These are phyloP conservation scores for Conringia planisiliqua DNA, from an alignment of 345 rosid genomes.

Conservation along the genomic window DNA sequence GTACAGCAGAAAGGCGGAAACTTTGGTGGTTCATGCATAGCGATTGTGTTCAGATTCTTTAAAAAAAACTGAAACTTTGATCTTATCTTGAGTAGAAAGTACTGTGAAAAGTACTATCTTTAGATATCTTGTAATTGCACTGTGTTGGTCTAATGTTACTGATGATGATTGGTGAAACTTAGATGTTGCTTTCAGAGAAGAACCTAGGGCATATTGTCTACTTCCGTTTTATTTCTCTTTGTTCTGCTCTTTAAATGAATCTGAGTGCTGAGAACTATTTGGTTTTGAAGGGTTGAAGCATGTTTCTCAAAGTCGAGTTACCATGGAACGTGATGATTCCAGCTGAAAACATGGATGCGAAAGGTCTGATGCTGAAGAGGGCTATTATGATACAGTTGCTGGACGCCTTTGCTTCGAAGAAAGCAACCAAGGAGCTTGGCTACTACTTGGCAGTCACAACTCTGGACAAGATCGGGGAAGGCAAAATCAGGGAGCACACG, in stretches of 20 bases:
- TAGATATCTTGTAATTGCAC: background rate
- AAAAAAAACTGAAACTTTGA: background rate
- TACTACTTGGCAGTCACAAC: slow-evolving; percentile 59
- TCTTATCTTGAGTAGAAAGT: background rate
- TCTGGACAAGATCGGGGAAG: slow-evolving; percentile 63
- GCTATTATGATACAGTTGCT: slow-evolving; percentile 52
- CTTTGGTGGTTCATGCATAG: background rate
- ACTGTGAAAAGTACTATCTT: too few species aligned
- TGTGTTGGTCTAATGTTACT: background rate
- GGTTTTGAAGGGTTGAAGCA: slow-evolving; percentile 23
- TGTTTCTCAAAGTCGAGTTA: slow-evolving; percentile 72
- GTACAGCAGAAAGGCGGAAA: background rate
- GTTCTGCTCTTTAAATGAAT: background rate
- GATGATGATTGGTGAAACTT: background rate
- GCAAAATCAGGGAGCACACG: slow-evolving; percentile 56
- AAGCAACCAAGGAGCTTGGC: slow-evolving; percentile 72
- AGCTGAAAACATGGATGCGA: slow-evolving; percentile 60
- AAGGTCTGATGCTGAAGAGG: slow-evolving; percentile 69
- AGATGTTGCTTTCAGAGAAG: background rate
- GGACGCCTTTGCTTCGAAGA: slow-evolving; percentile 61
- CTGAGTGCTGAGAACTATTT: background rate
- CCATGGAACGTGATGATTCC: slow-evolving; percentile 81
- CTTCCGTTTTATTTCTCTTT: background rate
- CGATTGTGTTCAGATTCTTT: background rate
- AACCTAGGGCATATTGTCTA: background rate